phyloP scores from a whole-genome alignment of 1,284 basidiomycete species.

The Tetrapyrgos nigripes region DNA sequence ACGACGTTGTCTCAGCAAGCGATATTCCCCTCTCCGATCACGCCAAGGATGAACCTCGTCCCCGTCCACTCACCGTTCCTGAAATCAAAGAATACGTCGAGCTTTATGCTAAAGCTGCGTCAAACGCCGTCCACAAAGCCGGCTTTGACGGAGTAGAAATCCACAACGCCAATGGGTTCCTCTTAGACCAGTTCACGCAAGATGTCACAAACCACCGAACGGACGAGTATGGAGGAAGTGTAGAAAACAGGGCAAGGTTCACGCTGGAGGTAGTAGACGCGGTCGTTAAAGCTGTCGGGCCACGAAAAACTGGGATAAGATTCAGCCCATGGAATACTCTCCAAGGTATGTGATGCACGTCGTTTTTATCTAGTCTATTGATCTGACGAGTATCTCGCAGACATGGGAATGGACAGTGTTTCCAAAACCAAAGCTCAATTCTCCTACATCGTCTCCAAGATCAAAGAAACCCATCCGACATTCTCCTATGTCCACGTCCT shows the following conservation, averaged over 20 bases:
- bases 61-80: conserved; percentile 33
- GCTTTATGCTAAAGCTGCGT: conserved; percentile 36
- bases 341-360: conserved; percentile 29
- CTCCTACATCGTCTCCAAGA: conserved; percentile 30
- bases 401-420: conserved; percentile 48
- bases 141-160: conserved; percentile 51
- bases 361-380: background rate
- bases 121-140: conserved; percentile 39
- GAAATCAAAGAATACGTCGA: conserved; percentile 46
- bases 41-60: conserved; percentile 25
- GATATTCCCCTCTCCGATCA: conserved; percentile 39
- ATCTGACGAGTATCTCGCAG: conserved; percentile 16
- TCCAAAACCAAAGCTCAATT: too few relatives aligned
- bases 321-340: conserved; percentile 52
- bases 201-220: conserved; percentile 49
- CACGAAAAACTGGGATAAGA: conserved; percentile 49
- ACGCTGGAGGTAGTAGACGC: conserved; percentile 48
- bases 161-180: conserved; percentile 39
- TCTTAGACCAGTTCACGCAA: conserved; percentile 46
- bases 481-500: conserved; percentile 57
- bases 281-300: too few relatives aligned
- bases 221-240: conserved; percentile 57
- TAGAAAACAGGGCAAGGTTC: conserved; percentile 54
- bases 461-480: conserved; percentile 37
- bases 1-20: conserved; percentile 45